Conservation (phyloP, 495 filamentous ascomycete species). For the Podospora australis region DNA sequence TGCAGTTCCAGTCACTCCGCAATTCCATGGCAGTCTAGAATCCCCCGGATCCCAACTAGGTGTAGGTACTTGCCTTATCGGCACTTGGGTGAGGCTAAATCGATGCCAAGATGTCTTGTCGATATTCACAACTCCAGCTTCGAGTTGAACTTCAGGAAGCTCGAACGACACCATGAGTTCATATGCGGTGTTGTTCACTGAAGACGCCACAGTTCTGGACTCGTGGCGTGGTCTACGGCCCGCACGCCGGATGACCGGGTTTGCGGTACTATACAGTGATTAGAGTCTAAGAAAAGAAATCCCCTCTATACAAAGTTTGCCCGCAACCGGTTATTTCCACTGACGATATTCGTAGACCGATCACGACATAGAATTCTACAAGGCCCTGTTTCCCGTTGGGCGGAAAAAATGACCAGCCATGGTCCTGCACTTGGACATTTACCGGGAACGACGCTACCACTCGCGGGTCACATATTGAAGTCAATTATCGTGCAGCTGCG, state of each 20-base stretch:
- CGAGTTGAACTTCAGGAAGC: neutral
- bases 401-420: neutral
- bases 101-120: neutral
- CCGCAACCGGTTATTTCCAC: constrained; percentile 1
- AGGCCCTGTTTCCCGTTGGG: constrained; percentile 1
- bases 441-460: constrained; percentile 5
- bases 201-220: neutral
- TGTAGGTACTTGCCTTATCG: neutral
- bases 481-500: neutral
- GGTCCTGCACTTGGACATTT: neutral
- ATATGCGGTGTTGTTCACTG: neutral
- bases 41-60: neutral
- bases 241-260: neutral
- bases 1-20: neutral
- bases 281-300: constrained; percentile 3
- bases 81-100: constrained; percentile 4
- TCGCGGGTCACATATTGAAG: neutral
- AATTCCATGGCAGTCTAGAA: constrained; percentile 2
- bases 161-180: neutral
- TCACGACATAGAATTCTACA: neutral
- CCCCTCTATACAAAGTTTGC: constrained; percentile 1
- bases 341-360: constrained; percentile 1
- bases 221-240: neutral
- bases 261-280: constrained; percentile 1
- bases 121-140: neutral